phyloP scores from a whole-genome alignment of 768 basidiomycete genomes.

The Austroboletus eburneus region DNA sequence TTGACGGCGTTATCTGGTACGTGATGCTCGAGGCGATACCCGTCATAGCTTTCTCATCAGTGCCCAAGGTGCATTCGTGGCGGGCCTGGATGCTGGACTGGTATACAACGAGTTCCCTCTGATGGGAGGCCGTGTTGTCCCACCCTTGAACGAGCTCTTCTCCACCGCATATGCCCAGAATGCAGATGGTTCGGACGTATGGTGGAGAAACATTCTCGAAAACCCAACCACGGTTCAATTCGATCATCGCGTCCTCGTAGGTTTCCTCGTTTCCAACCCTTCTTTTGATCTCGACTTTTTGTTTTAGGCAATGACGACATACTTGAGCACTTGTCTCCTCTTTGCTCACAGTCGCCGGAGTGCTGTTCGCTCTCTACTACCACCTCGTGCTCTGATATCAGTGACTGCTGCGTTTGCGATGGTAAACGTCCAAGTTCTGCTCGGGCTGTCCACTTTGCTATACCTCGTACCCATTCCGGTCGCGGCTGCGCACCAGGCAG shows the following conservation, averaged over 20 bases:
- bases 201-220: slow-evolving; percentile 96
- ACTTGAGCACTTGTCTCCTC: slow-evolving; percentile 60
- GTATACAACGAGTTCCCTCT: slow-evolving; percentile 98
- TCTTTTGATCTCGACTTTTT: not conserved
- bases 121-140: slow-evolving; percentile 87
- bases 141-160: slow-evolving; percentile 80
- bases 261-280: slow-evolving; percentile 28
- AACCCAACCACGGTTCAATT: slow-evolving; percentile 98
- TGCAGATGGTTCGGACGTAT: slow-evolving; percentile 68
- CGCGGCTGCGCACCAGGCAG: slow-evolving; percentile 93
- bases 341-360: slow-evolving; percentile 56
- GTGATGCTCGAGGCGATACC: slow-evolving; percentile 10
- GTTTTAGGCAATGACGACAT: slow-evolving; percentile 79
- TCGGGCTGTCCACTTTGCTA: slow-evolving; percentile 77
- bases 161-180: slow-evolving; percentile 69
- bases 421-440: slow-evolving; percentile 77
- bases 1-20: slow-evolving; percentile 89
- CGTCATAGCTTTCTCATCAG: slow-evolving; percentile 1
- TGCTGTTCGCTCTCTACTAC: slow-evolving; percentile 45
- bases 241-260: slow-evolving; percentile 86
- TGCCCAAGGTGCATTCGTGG: slow-evolving; percentile 87
- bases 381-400: slow-evolving; percentile 54
- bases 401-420: slow-evolving; percentile 64
- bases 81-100: slow-evolving; percentile 93
- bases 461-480: slow-evolving; percentile 92